Evolutionary conservation across 176 grass and related monocot species (phyloP).

Genomic region (Avena insularis): DNA sequence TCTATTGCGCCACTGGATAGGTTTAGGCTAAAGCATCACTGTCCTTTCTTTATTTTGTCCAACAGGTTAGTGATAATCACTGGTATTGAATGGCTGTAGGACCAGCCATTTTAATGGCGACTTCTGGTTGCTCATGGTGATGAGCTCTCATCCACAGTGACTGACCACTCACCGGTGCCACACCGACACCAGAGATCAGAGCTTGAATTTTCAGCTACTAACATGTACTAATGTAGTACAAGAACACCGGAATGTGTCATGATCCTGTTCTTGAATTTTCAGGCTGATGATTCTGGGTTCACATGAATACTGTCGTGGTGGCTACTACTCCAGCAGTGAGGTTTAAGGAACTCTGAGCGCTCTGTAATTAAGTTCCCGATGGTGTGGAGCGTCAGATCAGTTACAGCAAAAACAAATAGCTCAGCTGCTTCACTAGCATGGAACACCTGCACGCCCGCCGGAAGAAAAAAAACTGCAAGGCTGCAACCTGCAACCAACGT

Average conservation of each 20-base stretch:
- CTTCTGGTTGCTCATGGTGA: slow-evolving; percentile 25
- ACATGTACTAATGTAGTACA: not conserved
- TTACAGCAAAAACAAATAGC: not conserved
- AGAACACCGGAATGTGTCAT: not conserved
- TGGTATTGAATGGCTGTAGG: slow-evolving; percentile 27
- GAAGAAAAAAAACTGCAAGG: too few species aligned
- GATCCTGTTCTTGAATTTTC: not conserved
- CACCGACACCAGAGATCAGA: not conserved
- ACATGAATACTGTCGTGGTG: not conserved
- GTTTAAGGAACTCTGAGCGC: not conserved
- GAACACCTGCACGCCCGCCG: too few species aligned
- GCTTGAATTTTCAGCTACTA: not conserved
- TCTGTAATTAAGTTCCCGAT: not conserved
- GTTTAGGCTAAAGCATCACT: not conserved
- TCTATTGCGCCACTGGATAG: slow-evolving; percentile 19
- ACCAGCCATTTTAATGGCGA: slow-evolving; percentile 41
- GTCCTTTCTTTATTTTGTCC: not conserved
- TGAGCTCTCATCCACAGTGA: slow-evolving; percentile 35
- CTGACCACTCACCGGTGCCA: slow-evolving; percentile 34
- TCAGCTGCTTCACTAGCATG: not conserved
- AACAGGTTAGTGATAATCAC: not conserved
- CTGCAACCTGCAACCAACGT: too few species aligned
- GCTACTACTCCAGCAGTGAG: not conserved
- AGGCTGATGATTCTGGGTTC: not conserved
- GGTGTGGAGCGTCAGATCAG: not conserved